A percentile compares a stretch with the other conserved stretches of the same genome.
Evolutionary conservation across 345 rosid genomes (phyloP).

Genomic region (Ailanthus altissimus): DNA sequence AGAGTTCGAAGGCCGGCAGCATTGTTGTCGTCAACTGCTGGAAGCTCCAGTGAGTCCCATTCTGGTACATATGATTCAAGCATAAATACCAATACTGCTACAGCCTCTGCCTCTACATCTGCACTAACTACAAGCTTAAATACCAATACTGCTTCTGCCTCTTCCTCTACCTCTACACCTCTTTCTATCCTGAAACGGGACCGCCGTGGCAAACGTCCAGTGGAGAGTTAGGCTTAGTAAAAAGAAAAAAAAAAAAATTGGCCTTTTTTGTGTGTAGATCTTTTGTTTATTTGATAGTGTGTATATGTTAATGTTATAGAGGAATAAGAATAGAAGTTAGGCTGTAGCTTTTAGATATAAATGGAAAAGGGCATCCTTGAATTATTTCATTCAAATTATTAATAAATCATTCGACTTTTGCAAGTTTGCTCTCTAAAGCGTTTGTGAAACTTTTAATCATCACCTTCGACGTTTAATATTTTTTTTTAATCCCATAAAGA

Average conservation of each 20-base stretch:
- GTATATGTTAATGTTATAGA: background rate
- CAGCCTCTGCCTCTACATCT: conserved; percentile 40
- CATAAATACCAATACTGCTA: conserved; percentile 36
- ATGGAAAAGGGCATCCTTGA: background rate
- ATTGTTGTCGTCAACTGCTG: conserved; percentile 36
- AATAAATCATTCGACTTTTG: background rate
- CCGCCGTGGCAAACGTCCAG: conserved; percentile 52
- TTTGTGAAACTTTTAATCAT: too few relatives aligned
- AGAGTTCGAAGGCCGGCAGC: conserved; percentile 53
- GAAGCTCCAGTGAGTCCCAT: conserved; percentile 39
- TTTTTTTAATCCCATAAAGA: too few relatives aligned
- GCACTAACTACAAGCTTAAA: conserved; percentile 2
- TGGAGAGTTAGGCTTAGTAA: conserved; percentile 34
- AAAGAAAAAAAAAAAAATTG: too few relatives aligned
- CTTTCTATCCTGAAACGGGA: conserved; percentile 29
- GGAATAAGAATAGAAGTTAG: background rate
- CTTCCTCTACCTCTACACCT: background rate
- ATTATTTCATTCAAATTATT: background rate
- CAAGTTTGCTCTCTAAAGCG: background rate
- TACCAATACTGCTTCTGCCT: background rate
- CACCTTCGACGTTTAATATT: too few relatives aligned
- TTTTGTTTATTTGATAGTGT: background rate
- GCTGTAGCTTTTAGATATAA: background rate
- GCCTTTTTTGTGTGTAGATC: conserved; percentile 1
- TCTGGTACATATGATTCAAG: conserved; percentile 53